These are phyloP conservation scores for Herpetomonas tarakana DNA, from an alignment of 208 protist species.

Conservation along the genomic window DNA sequence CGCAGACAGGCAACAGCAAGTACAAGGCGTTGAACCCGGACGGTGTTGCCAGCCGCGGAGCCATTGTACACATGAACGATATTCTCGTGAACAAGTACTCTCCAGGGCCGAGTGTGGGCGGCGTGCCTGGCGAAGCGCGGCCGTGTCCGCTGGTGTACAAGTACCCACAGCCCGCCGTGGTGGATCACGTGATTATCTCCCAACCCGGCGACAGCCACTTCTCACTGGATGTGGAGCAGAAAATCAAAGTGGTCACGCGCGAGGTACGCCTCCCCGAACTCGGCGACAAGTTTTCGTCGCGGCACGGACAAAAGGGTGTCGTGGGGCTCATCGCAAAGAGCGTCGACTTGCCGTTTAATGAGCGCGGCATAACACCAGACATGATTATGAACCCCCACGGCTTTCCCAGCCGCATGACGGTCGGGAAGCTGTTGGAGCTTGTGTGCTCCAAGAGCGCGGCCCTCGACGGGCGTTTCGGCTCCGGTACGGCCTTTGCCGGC, in stretches of 20 bases:
- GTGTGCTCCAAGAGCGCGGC: constrained; percentile 97
- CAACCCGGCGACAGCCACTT: constrained; percentile 82
- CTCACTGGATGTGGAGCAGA: constrained; percentile 84
- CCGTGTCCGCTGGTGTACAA: constrained; percentile 90
- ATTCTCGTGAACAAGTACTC: constrained; percentile 96
- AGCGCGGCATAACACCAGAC: constrained; percentile 97
- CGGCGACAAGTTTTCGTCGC: constrained; percentile 99
- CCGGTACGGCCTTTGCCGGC: constrained; percentile 97
- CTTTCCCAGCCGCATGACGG: constrained; percentile 99
- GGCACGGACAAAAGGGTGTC: constrained; percentile 99
- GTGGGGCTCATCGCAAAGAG: constrained; percentile 98
- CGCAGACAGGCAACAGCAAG: constrained; percentile 16
- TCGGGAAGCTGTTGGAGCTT: constrained; percentile 99
- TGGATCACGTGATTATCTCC: constrained; percentile 94
- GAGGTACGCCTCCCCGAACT: constrained; percentile 93
- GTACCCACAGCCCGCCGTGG: constrained; percentile 85
- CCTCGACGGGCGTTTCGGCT: constrained; percentile 85
- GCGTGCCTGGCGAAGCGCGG: constrained; percentile 48
- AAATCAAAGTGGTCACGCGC: constrained; percentile 95
- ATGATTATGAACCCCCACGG: constrained; percentile 99
- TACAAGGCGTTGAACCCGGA: constrained; percentile 92
- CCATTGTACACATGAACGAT: constrained; percentile 85
- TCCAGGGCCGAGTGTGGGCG: constrained; percentile 27
- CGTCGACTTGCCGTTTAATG: constrained; percentile 99
- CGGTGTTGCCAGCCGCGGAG: constrained; percentile 92